phyloP scores from a whole-genome alignment of 768 basidiomycete species.

The Udeniomyces megalosporus region DNA sequence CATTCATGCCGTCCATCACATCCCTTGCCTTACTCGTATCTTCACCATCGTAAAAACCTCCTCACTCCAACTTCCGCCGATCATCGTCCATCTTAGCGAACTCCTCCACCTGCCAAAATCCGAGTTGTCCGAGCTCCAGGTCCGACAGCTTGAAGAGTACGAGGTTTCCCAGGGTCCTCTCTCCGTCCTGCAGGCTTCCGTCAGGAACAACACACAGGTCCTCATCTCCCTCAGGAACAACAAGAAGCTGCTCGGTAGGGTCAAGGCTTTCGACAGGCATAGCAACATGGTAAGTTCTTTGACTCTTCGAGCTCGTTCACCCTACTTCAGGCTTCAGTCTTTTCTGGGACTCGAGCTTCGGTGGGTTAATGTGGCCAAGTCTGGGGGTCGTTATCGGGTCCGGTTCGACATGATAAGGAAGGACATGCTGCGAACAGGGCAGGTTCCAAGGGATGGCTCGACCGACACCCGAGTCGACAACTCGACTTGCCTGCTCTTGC shows the following conservation, averaged over 20 bases:
- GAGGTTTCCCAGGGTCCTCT: conserved; percentile 53
- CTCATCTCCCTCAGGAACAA: conserved; percentile 94
- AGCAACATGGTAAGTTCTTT: conserved; percentile 71
- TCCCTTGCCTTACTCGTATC: neutral
- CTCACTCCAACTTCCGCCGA: neutral
- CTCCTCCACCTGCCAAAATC: conserved; percentile 93
- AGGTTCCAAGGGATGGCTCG: no score
- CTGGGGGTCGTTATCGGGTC: no score
- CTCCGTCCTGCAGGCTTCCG: conserved; percentile 90
- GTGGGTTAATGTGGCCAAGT: no score
- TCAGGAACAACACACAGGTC: conserved; percentile 93
- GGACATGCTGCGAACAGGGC: no score
- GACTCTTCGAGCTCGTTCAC: no score
- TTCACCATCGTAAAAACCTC: neutral
- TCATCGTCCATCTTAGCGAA: conserved; percentile 47
- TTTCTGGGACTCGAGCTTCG: neutral
- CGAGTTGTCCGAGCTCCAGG: conserved; percentile 90
- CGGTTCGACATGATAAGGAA: no score
- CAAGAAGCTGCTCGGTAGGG: conserved; percentile 72
- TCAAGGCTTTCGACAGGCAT: conserved; percentile 97
- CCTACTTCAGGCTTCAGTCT: no score
- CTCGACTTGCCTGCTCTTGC: no score
- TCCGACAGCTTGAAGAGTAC: conserved; percentile 90
- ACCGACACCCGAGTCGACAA: no score
- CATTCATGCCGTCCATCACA: neutral